Evolutionary conservation across 2,329 filamentous ascomycete species (phyloP), one percentile per base, ranked within the genome.

Genomic region (Pseudofabraea citricarpa): DNA sequence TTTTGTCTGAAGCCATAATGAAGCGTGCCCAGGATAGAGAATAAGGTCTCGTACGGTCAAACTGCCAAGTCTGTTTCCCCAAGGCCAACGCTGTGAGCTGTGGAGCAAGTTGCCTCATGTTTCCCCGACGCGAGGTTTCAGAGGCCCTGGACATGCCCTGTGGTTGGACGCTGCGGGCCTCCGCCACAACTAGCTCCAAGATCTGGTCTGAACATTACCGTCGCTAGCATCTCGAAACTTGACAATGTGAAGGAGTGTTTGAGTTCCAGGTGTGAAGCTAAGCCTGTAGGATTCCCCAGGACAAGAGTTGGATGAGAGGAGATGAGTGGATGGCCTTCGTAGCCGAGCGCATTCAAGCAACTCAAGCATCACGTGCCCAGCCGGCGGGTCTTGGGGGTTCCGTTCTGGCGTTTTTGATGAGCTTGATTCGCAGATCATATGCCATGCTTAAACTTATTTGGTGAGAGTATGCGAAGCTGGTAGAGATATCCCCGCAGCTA

Each of bases 1-100:
- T 22, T 20, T 22, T 37, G 29, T 32, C 19, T n/a, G 19, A 15
- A 15, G 7, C 29, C 15, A 32, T 32, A 12, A 15, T 32, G 29
- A 32, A 32, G 29, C 13, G 5, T 13, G 29, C 29, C 29, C 29
- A 32, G 29, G 19, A 15, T 15, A 15, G 9, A 32, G 29, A 32
- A 32, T 15, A 12, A 9, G 15, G 10, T n/a, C 10, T 18, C 7
- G 29, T 3, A n/a, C 15, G n/a, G 15, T 37, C 35, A 37, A 37
- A 37, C 35, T 13, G 35, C 35, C 35, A 37, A 37, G 35, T 22
- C 35, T 37, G 35, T 37, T 37, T 37, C 35, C 35, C 35, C 35
- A 37, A 37, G 35, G 23, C 21, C 15, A 10, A n/a, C 13, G 27
- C 16, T n/a, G 27, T 15, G 16, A n/a, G 27, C 23, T 37, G 35